phyloP scores from a whole-genome alignment of 768 basidiomycete species.

The Tricholoma flavovirens region DNA sequence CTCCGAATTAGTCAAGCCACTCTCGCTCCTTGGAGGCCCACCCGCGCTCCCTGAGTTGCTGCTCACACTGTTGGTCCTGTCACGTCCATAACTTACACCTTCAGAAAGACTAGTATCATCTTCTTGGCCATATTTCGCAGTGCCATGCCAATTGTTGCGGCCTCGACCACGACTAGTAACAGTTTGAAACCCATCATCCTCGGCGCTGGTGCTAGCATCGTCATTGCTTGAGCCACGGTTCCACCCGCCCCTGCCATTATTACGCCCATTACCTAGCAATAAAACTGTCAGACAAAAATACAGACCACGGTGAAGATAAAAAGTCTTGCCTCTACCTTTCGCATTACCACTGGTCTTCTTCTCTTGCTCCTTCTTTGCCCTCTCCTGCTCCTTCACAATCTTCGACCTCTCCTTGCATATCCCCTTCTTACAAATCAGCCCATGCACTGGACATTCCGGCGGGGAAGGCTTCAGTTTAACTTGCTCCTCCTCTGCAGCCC shows the following conservation, averaged over 20 bases:
- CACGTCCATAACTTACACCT: background rate
- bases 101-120: background rate
- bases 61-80: background rate
- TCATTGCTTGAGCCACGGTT: background rate
- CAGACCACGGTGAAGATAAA: no score
- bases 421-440: slow-evolving; percentile 30
- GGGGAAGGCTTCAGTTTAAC: background rate
- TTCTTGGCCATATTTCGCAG: background rate
- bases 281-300: background rate
- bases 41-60: background rate
- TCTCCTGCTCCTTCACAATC: slow-evolving; percentile 21
- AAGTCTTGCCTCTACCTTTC: background rate
- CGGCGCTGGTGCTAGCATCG: background rate
- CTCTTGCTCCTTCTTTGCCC: slow-evolving; percentile 1
- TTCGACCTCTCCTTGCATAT: slow-evolving; percentile 29
- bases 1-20: background rate
- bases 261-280: background rate
- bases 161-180: slow-evolving; percentile 5
- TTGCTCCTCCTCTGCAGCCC: slow-evolving; percentile 19
- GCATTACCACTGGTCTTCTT: slow-evolving; percentile 7
- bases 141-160: background rate
- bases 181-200: slow-evolving; percentile 5
- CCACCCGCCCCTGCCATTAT: background rate
- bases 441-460: slow-evolving; percentile 23
- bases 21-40: background rate